Base-by-base conservation (phyloP, 164 flowering plant genomes). In the Cinnamomum chago region DNA sequence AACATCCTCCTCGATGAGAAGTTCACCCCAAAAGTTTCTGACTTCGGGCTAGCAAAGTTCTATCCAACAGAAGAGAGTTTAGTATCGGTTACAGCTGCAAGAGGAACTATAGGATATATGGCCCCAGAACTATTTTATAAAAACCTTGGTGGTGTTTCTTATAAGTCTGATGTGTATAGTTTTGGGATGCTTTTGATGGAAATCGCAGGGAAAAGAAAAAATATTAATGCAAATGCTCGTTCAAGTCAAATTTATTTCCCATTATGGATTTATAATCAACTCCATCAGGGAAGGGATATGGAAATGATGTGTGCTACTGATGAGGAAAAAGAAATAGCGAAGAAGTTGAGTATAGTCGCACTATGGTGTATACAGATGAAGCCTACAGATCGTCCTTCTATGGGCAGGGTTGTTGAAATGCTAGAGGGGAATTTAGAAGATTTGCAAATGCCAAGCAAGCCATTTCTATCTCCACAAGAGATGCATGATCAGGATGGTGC, bases 311-410 rank as follows among this genome's bases (percentile, higher is more conserved):
- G 4, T 18, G 33, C 20, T 35, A 22, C 51, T 2, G 71, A 73
- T 25, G 64, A 25, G 2, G 73, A 70, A 35, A 68, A 71, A 15
- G 65, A 71, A 17, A 50, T 40, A 10, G 66, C 27, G 28, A 70
- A 27, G 75, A 73, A 73, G 62, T 14, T 67, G 50, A 12, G 11
- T 27, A 67, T 67, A 27, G 69, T 67, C 18, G 68, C 68, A 0
- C 27, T 76, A 14, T 76, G 78, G 78, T 70, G 78, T 35, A 58
- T 75, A 69, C 77, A 75, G 22, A 25, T 52, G 58, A 70, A 23
- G 7, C 77, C 77, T 17, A 23, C 30, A n/a, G 40, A 65, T 51
- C 73, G 78, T 3, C 74, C 78, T 40, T 62, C 74, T 3, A 70
- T 76, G 78, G 51, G 40, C 5, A 65, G 7, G 27, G 78, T 76